A percentile compares a stretch with the other conserved stretches of the same genome.
phyloP scores from a whole-genome alignment of 2,329 filamentous ascomycete genomes.

The Hypoxylon sp. region DNA sequence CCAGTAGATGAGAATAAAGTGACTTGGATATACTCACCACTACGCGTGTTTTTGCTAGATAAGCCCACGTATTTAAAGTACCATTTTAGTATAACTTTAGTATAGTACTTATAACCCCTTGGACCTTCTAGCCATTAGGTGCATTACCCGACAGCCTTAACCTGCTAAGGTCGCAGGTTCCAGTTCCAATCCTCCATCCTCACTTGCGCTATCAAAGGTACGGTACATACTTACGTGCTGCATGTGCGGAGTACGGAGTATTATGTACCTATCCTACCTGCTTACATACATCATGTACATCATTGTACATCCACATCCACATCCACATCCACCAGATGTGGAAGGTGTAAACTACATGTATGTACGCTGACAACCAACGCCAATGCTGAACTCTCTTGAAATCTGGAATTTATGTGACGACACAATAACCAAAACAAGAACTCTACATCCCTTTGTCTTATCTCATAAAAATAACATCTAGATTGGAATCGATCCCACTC shows the following conservation, averaged over 20 bases:
- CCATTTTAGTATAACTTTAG: not conserved
- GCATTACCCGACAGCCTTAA: constrained; percentile 48
- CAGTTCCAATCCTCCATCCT: constrained; percentile 7
- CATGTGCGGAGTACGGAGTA: constrained; percentile 45
- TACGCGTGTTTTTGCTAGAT: not conserved
- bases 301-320: not conserved
- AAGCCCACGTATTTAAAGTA: constrained; percentile 6
- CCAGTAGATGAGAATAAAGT: constrained; percentile 8
- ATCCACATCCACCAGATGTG: not conserved
- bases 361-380: not conserved
- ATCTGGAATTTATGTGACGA: not conserved
- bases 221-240: not conserved
- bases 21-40: constrained; percentile 16
- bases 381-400: not conserved
- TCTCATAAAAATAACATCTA: constrained; percentile 1
- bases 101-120: constrained; percentile 27
- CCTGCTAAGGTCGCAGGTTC: constrained; percentile 16
- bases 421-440: not conserved
- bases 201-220: not conserved
- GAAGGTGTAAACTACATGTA: constrained; percentile 14
- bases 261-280: constrained; percentile 29
- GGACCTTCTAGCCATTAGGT: constrained; percentile 42
- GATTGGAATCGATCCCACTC: constrained; percentile 4
- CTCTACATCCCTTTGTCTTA: not conserved
- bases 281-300: constrained; percentile 4